These are phyloP conservation scores for Datisca glomerata DNA, from an alignment of 306 rosid species.

Conservation along the genomic window DNA sequence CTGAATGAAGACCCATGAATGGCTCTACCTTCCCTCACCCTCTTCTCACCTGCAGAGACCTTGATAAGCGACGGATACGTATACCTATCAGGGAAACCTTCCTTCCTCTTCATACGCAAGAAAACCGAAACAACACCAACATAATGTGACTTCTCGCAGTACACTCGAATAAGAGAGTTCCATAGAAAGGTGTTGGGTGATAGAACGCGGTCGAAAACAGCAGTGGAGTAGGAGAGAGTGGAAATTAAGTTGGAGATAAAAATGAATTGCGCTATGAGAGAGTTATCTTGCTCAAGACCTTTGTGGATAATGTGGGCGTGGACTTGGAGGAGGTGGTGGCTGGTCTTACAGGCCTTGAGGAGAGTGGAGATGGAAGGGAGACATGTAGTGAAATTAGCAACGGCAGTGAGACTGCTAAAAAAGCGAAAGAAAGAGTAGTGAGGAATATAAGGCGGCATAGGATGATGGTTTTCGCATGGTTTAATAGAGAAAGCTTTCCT, in stretches of 20 bases:
- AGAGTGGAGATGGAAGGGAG: conserved; percentile 21
- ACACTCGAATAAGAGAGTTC: conserved; percentile 40
- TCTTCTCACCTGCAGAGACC: conserved; percentile 28
- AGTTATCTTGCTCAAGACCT: conserved; percentile 67
- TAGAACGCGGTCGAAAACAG: conserved; percentile 21
- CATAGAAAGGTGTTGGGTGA: conserved; percentile 45
- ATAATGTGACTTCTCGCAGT: conserved; percentile 26
- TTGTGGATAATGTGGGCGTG: conserved; percentile 46
- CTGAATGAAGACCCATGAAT: conserved; percentile 55
- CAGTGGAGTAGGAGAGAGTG: conserved; percentile 10
- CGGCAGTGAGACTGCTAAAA: neutral
- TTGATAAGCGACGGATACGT: conserved; percentile 61
- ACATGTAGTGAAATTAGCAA: neutral
- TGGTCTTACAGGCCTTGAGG: conserved; percentile 36
- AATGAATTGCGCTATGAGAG: conserved; percentile 36
- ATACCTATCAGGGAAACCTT: conserved; percentile 32
- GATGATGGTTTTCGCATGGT: too few relatives aligned
- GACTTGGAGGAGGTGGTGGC: conserved; percentile 36
- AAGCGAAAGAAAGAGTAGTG: too few relatives aligned
- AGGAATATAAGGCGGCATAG: too few relatives aligned
- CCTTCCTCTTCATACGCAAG: conserved; percentile 38
- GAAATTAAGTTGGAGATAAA: conserved; percentile 19
- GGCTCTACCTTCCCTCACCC: conserved; percentile 26
- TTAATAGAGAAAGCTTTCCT: too few relatives aligned
- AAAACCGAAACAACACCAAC: conserved; percentile 23